Base-by-base conservation (phyloP, 78 protist species). In the Mantamonas sphyraenae region DNA sequence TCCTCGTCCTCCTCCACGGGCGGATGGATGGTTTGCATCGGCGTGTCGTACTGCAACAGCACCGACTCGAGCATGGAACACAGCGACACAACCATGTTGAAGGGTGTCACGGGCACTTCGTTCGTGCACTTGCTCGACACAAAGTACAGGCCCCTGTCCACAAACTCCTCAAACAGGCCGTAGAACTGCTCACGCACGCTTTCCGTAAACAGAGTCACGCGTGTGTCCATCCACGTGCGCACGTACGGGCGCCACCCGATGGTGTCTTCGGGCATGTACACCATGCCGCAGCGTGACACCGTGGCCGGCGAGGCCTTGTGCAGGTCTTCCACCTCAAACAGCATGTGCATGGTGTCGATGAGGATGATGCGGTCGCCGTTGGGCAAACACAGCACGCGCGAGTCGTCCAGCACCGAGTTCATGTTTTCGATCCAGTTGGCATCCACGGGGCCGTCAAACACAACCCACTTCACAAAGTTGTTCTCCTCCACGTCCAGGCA, bases 301-400 rank as follows among this genome's bases (percentile, higher is more conserved):
- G 95, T 91, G 38, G 95, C 95, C 0, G 95, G 95, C 12, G 95
- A 91, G 2, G 95, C 95, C 24, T 78, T 88, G n/a, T 83, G 60
- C 17, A 91, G 73, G 73, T 91, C 90, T 35, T 71, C 68, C 20
- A 86, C 92, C 55, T 91, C 95, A 61, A 91, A 91, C 31, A 84
- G 28, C 84, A 87, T 67, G 38, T 35, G 55, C 71, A 81, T 53
- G 33, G 82, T 77, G 42, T 31, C 47, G 58, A 73, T 74, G 28
- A 91, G 85, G 83, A 82, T 84, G 58, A 91, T 86, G 30, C 95
- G 85, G 71, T 83, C 89, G 28, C 88, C 82, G 76, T 91, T 91
- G 37, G 89, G 77, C 42, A 91, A 76, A 47, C 90, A 84, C 50
- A 91, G 76, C 45, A 82, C 72, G 79, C 79, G 87, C 69, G 81